Evolutionary conservation across 768 basidiomycete genomes (phyloP), one percentile per base, ranked within the genome.

Genomic region (Leccinum truebloodii): DNA sequence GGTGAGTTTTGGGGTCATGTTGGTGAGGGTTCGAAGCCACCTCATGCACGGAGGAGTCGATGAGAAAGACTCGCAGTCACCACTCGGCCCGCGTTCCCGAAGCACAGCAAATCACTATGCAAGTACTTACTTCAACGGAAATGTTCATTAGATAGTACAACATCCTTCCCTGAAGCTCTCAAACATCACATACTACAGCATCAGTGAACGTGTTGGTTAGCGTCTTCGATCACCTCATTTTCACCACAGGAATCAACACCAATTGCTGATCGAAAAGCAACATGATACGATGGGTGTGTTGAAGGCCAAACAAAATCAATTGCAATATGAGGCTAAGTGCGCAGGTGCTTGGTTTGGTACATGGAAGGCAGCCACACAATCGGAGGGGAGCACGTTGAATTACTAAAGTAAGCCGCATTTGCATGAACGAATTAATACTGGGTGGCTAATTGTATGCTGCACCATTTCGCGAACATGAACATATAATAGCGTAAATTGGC

Each of bases 1-100:
- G 24, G 60, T 30, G 44, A 54, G 7, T 52, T 62, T 68, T 20
- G 56, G 12, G 13, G 67, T 20, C 73, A 71, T 73, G 34, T 52
- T 58, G 35, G 57, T 57, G 46, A 63, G 52, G 1, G 59, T 59
- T 14, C 54, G 59, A 39, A 65, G 37, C 46, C 50, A 57, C 20
- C 41, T 59, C 24, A 52, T 49, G 35, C 14, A 37, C 35, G 13
- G 34, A 35, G 35, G 35, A 14, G 35, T 37, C 6, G 35, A 37
- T 16, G 14, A 37, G 14, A 37, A 37, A 4, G 41, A 39, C 22
- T 34, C 35, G 4, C 35, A 34, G 32, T 41, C 18, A 39, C 13
- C 18, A 44, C n/a, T n/a, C 41, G 41, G 41, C 41, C 41, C 41
- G 41, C 39, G 41, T n/a, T 3, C n/a, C 41, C n/a, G n/a, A n/a